Evolutionary conservation across 148 eudicot genomes (phyloP).

Genomic region (Camellia sinensis): DNA sequence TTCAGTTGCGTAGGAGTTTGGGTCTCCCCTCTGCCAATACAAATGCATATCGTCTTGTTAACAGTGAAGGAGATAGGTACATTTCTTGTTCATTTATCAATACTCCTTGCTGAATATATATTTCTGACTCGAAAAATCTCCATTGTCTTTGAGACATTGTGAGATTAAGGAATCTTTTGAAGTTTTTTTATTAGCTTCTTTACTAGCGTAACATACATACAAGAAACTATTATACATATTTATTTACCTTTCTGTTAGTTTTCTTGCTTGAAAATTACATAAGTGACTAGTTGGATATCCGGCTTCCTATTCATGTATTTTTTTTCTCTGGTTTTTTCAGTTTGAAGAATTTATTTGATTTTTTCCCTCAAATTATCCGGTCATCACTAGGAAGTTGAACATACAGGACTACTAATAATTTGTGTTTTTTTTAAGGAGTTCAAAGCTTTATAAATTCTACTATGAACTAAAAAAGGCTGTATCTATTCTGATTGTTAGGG

Average conservation of each 20-base stretch:
- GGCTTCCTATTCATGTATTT: too few species aligned
- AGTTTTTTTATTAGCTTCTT: not conserved
- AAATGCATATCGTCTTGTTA: slow-evolving; percentile 91
- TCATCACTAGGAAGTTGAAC: not conserved
- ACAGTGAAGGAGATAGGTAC: slow-evolving; percentile 97
- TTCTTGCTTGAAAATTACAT: not conserved
- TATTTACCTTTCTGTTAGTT: not conserved
- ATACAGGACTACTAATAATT: not conserved
- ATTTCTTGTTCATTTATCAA: slow-evolving; percentile 4
- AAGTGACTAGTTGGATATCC: not conserved
- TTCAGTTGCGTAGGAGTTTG: slow-evolving; percentile 54
- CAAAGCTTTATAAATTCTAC: not conserved
- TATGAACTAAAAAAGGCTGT: not conserved
- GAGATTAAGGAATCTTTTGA: not conserved
- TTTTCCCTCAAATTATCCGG: not conserved
- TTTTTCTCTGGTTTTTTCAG: not conserved
- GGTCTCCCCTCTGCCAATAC: slow-evolving; percentile 71
- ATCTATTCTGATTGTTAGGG: not conserved
- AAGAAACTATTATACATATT: not conserved
- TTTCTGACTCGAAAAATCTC: not conserved
- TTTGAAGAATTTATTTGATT: not conserved
- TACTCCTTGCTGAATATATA: not conserved
- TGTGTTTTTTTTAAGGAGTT: not conserved
- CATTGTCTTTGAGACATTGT: not conserved
- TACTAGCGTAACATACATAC: too few species aligned